Evolutionary conservation across 2,329 filamentous ascomycete genomes (phyloP).

Genomic region (Botrytis paeoniae): DNA sequence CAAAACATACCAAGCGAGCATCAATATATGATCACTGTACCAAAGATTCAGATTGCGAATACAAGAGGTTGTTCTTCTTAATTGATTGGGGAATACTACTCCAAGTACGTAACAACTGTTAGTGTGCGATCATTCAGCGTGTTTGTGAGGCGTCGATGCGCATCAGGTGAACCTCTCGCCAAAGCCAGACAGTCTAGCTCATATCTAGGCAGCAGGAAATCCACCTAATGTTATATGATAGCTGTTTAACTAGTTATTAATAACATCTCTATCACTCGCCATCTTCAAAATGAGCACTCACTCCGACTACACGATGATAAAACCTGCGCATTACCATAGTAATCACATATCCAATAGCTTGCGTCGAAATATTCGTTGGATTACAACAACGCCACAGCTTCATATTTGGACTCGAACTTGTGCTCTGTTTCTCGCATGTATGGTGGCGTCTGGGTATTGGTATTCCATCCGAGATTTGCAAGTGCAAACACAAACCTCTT

Average conservation of each 20-base stretch:
- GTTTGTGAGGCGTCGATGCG: background rate
- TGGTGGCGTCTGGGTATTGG: background rate
- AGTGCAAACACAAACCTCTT: background rate
- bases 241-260: background rate
- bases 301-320: background rate
- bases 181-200: background rate
- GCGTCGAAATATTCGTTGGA: background rate
- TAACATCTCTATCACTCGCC: background rate
- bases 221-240: background rate
- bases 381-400: background rate
- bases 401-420: background rate
- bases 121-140: background rate
- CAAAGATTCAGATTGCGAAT: background rate
- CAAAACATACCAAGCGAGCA: background rate
- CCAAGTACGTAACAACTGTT: background rate
- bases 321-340: background rate
- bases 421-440: background rate
- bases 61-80: background rate
- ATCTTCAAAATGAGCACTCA: background rate
- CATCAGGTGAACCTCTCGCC: background rate
- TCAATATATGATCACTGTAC: background rate
- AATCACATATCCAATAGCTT: background rate
- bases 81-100: background rate
- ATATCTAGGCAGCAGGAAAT: background rate
- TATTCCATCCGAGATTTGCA: background rate